Conservation (phyloP, 306 rosid species). For the Spatholobus suberectus region DNA sequence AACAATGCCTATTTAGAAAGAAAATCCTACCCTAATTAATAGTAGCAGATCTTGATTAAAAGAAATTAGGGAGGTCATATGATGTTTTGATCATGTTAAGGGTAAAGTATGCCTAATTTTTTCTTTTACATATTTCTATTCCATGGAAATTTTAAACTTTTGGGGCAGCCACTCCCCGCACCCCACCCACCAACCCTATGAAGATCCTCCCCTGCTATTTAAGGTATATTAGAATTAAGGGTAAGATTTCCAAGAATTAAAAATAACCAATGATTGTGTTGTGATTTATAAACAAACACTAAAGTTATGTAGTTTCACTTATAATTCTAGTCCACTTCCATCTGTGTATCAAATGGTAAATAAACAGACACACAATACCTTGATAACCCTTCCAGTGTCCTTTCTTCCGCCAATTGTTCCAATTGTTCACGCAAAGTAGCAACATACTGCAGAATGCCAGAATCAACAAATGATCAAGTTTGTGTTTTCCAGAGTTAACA, state of each 20-base stretch:
- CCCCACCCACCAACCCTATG: too few relatives aligned
- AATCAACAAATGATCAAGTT: slow-evolving; percentile 29
- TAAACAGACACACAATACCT: slow-evolving; percentile 52
- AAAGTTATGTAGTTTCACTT: background rate
- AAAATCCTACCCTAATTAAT: background rate
- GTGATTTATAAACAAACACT: background rate
- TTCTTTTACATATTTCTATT: background rate
- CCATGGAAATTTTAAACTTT: background rate
- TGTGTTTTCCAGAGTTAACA: slow-evolving; percentile 20
- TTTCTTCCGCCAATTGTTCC: slow-evolving; percentile 87
- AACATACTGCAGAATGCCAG: slow-evolving; percentile 65
- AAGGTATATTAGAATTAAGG: background rate
- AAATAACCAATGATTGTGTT: background rate
- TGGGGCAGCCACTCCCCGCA: background rate
- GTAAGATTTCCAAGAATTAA: background rate
- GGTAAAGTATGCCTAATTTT: background rate
- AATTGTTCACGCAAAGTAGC: slow-evolving; percentile 85
- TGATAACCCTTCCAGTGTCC: slow-evolving; percentile 79
- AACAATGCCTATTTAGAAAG: background rate
- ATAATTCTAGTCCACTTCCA: background rate
- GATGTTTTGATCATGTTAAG: background rate
- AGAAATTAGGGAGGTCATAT: background rate
- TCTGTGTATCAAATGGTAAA: slow-evolving; percentile 15
- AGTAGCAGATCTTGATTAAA: background rate
- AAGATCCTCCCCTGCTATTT: background rate